These are phyloP conservation scores for Alisma plantagoaquatica DNA, from an alignment of 106 monocot genomes.

Conservation along the genomic window DNA sequence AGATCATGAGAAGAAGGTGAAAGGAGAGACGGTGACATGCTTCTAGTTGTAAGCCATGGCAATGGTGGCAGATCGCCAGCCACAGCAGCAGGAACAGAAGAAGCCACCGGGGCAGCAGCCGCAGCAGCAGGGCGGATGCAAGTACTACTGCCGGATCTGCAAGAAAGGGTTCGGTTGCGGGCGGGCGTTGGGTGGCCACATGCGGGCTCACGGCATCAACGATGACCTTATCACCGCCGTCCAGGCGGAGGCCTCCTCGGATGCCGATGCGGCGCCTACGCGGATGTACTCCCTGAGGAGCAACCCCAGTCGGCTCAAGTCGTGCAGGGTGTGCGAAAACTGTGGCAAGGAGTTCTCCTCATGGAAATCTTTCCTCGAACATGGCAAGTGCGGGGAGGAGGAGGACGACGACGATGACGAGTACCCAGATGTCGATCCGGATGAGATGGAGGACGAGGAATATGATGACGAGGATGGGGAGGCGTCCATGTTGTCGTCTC, in stretches of 20 bases:
- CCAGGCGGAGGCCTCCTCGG: conserved; percentile 12
- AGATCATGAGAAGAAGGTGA: no score
- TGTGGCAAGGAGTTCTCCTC: conserved; percentile 59
- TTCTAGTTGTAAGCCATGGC: no score
- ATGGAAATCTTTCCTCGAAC: conserved; percentile 65
- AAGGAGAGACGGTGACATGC: no score
- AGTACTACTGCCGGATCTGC: conserved; percentile 72
- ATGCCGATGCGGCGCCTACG: background rate
- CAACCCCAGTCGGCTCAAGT: conserved; percentile 33
- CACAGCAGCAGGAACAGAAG: no score
- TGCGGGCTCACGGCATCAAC: conserved; percentile 60
- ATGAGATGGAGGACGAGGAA: background rate
- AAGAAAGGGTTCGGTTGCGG: conserved; percentile 72
- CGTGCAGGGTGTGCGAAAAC: conserved; percentile 42
- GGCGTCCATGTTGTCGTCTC: background rate
- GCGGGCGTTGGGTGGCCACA: conserved; percentile 75
- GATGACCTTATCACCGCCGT: conserved; percentile 11
- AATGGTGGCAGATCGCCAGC: no score
- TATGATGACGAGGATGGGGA: conserved; percentile 2
- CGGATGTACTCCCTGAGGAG: conserved; percentile 58
- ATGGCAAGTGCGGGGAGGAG: conserved; percentile 28
- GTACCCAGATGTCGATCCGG: conserved; percentile 3
- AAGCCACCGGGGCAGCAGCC: conserved; percentile 32
- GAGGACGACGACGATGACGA: conserved; percentile 10
- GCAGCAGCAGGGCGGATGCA: conserved; percentile 10